phyloP scores from a whole-genome alignment of 2,329 filamentous ascomycete species.

The Monilinia vaccinii-corymbosi region DNA sequence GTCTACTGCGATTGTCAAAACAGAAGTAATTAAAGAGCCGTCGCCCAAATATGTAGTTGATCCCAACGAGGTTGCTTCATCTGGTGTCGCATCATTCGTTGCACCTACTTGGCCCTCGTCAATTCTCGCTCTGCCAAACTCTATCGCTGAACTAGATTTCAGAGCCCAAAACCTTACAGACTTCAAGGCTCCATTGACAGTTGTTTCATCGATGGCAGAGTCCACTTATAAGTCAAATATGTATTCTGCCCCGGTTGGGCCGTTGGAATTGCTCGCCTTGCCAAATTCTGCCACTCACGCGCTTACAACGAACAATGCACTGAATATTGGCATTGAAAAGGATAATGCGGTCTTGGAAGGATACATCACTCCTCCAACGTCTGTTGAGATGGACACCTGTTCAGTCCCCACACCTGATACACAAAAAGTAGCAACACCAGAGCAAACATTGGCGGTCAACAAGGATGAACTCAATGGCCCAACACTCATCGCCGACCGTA shows the following conservation, averaged over 20 bases:
- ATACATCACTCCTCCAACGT: no score
- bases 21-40: neutral
- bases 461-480: neutral
- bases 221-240: neutral
- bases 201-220: neutral
- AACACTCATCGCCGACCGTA: no score
- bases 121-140: slow-evolving; percentile 47
- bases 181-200: no score
- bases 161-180: neutral
- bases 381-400: neutral
- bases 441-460: neutral
- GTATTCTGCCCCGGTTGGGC: slow-evolving; percentile 18
- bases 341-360: neutral
- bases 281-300: slow-evolving; percentile 35
- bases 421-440: neutral
- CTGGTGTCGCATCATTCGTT: neutral
- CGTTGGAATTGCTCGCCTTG: slow-evolving; percentile 40
- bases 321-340: neutral
- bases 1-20: neutral
- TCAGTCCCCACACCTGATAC: neutral
- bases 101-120: slow-evolving; percentile 28
- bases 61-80: slow-evolving; percentile 26
- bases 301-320: neutral
- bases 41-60: neutral
- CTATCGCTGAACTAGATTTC: neutral